phyloP scores from a whole-genome alignment of 2,329 filamentous ascomycete genomes.

The Diaporthe eres region DNA sequence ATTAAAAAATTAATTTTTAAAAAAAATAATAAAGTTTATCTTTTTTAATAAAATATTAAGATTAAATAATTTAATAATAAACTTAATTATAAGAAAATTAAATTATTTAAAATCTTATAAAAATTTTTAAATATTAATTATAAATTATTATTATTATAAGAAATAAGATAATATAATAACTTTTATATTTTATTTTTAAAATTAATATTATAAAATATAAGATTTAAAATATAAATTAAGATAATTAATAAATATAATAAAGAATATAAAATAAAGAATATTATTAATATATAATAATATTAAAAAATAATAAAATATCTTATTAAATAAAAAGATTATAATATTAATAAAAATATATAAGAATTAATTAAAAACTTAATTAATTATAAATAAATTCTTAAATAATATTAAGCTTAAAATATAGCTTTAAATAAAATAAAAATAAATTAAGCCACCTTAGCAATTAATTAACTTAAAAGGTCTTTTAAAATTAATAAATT shows the following conservation, averaged over 20 bases:
- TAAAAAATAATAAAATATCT: not conserved
- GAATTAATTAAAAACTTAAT: not conserved
- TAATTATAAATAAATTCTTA: not conserved
- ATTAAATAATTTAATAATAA: too few relatives aligned
- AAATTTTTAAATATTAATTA: too few relatives aligned
- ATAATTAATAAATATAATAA: not conserved
- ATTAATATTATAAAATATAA: not conserved
- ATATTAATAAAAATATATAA: not conserved
- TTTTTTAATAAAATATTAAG: too few relatives aligned
- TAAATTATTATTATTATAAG: too few relatives aligned
- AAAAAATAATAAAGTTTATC: too few relatives aligned
- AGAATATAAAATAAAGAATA: not conserved
- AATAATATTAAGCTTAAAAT: not conserved
- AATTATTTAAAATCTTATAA: not conserved
- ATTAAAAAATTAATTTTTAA: too few relatives aligned
- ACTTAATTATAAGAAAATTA: not conserved
- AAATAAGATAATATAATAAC: not conserved
- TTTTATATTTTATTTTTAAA: not conserved
- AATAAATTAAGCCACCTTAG: not conserved
- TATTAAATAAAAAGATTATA: slow-evolving; percentile 6
- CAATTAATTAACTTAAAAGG: not conserved
- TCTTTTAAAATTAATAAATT: too few relatives aligned
- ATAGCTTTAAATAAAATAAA: not conserved
- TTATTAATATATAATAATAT: not conserved
- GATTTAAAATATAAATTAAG: not conserved